A percentile compares a stretch with the other conserved stretches of the same genome.
Conservation (phyloP, 306 rosid genomes). For the Castanea crenata region DNA sequence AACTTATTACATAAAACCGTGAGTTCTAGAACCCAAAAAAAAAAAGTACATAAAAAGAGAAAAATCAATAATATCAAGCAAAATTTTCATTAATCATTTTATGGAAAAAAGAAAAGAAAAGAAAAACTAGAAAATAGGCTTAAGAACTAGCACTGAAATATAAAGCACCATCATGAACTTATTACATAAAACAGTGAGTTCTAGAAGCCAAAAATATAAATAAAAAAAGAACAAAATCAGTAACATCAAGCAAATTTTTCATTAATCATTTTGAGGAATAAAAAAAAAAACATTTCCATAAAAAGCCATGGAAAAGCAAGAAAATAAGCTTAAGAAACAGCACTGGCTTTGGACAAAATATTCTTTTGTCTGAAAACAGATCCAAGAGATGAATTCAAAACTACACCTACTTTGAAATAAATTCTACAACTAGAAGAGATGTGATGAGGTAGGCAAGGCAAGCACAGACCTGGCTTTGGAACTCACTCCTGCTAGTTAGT, state of each 20-base stretch:
- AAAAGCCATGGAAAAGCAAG: neutral
- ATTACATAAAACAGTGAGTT: neutral
- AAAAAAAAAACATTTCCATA: neutral
- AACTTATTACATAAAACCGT: neutral
- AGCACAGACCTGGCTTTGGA: slow-evolving; percentile 42
- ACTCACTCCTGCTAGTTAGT: slow-evolving; percentile 39
- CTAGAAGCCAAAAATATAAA: neutral
- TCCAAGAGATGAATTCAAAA: slow-evolving; percentile 1
- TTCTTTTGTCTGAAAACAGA: slow-evolving; percentile 17
- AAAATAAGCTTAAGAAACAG: neutral
- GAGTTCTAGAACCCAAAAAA: neutral
- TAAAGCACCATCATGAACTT: neutral
- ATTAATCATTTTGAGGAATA: neutral
- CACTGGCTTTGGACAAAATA: neutral
- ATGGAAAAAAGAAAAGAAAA: neutral
- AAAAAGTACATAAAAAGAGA: neutral
- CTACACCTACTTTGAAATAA: no score
- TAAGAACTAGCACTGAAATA: neutral
- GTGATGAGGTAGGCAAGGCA: neutral
- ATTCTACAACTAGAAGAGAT: neutral
- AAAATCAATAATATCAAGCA: neutral
- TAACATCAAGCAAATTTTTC: neutral
- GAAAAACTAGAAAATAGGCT: neutral
- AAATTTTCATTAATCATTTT: neutral
- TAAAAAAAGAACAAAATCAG: neutral